These are phyloP conservation scores for Thelonectria blattea DNA, from an alignment of 2,329 filamentous ascomycete genomes.

Conservation along the genomic window DNA sequence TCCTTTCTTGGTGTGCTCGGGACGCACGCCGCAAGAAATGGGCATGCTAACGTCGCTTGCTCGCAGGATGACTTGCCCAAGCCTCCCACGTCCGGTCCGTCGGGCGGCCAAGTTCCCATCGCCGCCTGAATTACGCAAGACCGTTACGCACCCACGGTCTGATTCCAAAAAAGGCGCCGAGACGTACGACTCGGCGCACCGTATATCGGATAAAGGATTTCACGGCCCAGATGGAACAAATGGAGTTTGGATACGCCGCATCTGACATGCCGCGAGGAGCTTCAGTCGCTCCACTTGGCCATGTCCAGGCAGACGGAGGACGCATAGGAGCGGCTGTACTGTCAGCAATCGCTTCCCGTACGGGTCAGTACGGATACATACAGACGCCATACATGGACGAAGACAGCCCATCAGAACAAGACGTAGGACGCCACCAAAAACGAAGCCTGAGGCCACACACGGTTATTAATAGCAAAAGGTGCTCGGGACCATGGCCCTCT, in stretches of 20 bases:
- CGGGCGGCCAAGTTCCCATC: conserved; percentile 47
- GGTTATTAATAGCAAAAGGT: background rate
- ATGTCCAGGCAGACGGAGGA: no score
- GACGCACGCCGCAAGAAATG: background rate
- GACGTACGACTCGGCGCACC: background rate
- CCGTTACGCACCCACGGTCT: background rate
- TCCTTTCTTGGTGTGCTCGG: background rate
- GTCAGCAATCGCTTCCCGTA: no score
- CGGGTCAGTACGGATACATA: no score
- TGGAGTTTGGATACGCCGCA: background rate
- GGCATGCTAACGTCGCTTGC: background rate
- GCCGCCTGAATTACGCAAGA: conserved; percentile 43
- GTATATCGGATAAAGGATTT: background rate
- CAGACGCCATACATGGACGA: background rate
- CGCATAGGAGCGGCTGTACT: no score
- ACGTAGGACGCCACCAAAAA: background rate
- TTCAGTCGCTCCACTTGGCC: background rate
- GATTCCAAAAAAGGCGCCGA: background rate
- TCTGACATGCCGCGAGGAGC: background rate
- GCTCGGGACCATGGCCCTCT: background rate
- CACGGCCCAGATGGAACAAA: background rate
- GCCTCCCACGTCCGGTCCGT: conserved; percentile 41
- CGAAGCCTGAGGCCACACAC: background rate
- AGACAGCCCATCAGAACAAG: background rate
- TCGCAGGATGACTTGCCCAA: conserved; percentile 56